phyloP scores from a whole-genome alignment of 2,329 filamentous ascomycete species.

The Ascochyta viciae-villosae region DNA sequence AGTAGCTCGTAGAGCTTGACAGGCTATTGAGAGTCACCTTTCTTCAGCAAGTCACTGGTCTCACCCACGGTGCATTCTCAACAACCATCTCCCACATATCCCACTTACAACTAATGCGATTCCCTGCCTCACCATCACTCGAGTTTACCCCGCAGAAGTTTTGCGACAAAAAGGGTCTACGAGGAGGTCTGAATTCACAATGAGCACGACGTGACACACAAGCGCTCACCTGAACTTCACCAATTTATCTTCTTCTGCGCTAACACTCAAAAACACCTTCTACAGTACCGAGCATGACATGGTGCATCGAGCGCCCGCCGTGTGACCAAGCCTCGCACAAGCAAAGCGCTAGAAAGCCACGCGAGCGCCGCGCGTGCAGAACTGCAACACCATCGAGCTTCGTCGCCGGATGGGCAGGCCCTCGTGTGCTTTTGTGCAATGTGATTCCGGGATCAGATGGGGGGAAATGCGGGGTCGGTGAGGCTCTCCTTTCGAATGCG shows the following conservation, averaged over 20 bases:
- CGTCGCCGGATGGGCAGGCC: conserved; percentile 1
- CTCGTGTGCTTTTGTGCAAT: conserved; percentile 10
- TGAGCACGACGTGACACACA: too few species aligned
- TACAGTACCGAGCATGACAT: too few species aligned
- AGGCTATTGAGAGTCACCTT: not conserved
- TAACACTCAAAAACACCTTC: not conserved
- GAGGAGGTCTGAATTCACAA: too few species aligned
- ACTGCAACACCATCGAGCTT: not conserved
- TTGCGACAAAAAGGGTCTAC: too few species aligned
- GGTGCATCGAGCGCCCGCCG: not conserved
- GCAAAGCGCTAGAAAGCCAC: conserved; percentile 1
- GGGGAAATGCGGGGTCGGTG: conserved; percentile 1
- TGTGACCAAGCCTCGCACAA: not conserved
- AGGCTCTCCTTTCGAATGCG: conserved; percentile 2
- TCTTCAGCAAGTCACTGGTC: not conserved
- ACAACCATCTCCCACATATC: not conserved
- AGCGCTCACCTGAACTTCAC: too few species aligned
- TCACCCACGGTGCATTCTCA: too few species aligned
- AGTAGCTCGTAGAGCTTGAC: not conserved
- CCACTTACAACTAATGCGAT: conserved; percentile 8
- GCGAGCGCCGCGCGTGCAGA: conserved; percentile 12
- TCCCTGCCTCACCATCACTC: conserved; percentile 2
- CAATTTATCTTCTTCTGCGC: too few species aligned
- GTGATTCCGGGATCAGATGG: conserved; percentile 10
- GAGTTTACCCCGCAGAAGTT: too few species aligned